Percentiles rank a stretch among this genome's conserved stretches.
Conservation (phyloP, 306 rosid species). For the Cicer yamashitae region DNA sequence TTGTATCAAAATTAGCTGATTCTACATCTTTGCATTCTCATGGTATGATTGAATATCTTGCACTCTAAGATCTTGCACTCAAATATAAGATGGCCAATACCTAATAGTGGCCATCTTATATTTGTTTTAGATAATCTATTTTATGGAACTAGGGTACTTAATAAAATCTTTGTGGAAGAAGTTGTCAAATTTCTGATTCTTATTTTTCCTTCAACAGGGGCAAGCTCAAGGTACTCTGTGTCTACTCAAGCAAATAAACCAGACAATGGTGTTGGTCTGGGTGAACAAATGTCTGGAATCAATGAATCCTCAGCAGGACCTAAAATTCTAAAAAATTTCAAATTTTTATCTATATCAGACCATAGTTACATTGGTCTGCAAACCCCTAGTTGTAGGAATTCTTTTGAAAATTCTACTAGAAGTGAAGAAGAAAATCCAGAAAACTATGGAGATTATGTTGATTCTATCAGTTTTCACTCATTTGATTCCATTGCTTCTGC, state of each 20-base stretch:
- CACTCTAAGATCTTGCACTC: conserved; percentile 27
- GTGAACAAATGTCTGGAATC: conserved; percentile 52
- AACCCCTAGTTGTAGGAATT: conserved; percentile 45
- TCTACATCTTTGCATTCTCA: conserved; percentile 51
- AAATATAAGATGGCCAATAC: background rate
- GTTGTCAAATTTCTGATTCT: conserved; percentile 32
- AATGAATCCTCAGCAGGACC: conserved; percentile 48
- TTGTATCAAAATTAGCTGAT: conserved; percentile 61
- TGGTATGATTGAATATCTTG: conserved; percentile 58
- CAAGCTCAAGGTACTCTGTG: conserved; percentile 43
- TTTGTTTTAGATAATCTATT: conserved; percentile 29
- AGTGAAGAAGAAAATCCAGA: conserved; percentile 52
- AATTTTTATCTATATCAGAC: conserved; percentile 59
- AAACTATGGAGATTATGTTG: conserved; percentile 49
- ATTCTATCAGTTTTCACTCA: conserved; percentile 42
- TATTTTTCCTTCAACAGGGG: conserved; percentile 50
- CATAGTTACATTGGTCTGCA: conserved; percentile 55
- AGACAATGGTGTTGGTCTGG: conserved; percentile 37
- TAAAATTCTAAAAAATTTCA: conserved; percentile 41
- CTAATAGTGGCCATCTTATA: conserved; percentile 23
- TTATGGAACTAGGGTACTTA: background rate
- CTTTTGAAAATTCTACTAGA: conserved; percentile 40
- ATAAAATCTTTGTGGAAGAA: conserved; percentile 17
- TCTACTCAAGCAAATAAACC: conserved; percentile 47
- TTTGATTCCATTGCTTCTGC: conserved; percentile 57